phyloP scores from a whole-genome alignment of 306 rosid species.

The Trichosanthes truncata region DNA sequence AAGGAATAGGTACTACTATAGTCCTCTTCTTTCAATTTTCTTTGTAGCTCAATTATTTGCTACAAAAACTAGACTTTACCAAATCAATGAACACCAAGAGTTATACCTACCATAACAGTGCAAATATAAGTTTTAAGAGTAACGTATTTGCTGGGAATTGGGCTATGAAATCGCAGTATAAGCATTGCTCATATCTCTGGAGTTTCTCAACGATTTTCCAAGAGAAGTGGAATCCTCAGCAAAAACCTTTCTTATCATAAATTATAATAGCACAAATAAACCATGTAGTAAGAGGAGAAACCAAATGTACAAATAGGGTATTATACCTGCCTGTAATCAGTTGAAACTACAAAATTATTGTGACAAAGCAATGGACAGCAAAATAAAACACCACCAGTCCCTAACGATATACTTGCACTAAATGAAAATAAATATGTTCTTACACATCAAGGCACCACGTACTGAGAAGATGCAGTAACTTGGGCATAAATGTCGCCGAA shows the following conservation, averaged over 20 bases:
- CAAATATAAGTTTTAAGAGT: not conserved
- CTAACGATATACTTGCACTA: not conserved
- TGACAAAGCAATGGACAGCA: not conserved
- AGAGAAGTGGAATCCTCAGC: not conserved
- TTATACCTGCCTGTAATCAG: not conserved
- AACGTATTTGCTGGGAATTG: not conserved
- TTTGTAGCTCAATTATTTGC: too few relatives aligned
- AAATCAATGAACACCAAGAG: too few relatives aligned
- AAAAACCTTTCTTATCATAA: not conserved
- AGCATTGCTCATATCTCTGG: too few relatives aligned
- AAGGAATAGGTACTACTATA: too few relatives aligned
- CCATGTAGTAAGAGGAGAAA: not conserved
- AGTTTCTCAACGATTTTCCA: not conserved
- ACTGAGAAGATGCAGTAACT: not conserved
- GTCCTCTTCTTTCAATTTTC: too few relatives aligned
- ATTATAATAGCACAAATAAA: not conserved
- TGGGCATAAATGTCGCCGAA: not conserved
- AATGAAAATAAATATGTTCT: not conserved
- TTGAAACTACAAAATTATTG: conserved; percentile 2
- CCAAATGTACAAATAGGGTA: conserved; percentile 6
- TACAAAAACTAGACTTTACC: too few relatives aligned
- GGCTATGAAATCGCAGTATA: not conserved
- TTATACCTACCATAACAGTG: not conserved
- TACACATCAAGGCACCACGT: not conserved
- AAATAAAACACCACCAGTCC: not conserved